Evolutionary conservation across 192 early-diverging fungal species (phyloP).

Genomic region (Backusella sp.): DNA sequence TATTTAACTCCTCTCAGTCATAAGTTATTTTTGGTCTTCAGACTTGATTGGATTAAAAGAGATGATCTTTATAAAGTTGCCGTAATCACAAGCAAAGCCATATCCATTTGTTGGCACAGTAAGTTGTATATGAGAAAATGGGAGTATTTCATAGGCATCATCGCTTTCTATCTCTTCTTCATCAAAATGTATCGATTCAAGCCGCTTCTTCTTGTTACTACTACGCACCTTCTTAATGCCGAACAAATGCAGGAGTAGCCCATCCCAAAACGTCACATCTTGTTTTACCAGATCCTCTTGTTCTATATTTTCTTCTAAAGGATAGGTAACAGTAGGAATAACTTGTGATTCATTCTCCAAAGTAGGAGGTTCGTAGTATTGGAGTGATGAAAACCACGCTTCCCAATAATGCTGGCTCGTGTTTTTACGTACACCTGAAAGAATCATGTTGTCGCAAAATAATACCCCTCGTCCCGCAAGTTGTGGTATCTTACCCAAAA

Average conservation of each 20-base stretch:
- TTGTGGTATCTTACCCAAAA: slow-evolving; percentile 29
- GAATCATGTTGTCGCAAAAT: slow-evolving; percentile 31
- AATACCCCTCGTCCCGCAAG: slow-evolving; percentile 15
- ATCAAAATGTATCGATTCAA: neutral
- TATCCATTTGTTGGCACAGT: slow-evolving; percentile 3
- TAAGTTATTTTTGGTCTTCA: neutral
- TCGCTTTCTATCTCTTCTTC: slow-evolving; percentile 15
- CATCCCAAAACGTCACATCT: neutral
- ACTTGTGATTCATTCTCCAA: neutral
- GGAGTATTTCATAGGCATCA: slow-evolving; percentile 14
- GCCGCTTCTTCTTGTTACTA: neutral
- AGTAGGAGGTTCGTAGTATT: slow-evolving; percentile 18
- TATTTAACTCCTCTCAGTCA: neutral
- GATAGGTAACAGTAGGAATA: neutral
- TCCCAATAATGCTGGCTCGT: slow-evolving; percentile 9
- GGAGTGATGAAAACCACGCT: slow-evolving; percentile 28
- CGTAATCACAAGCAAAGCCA: slow-evolving; percentile 23
- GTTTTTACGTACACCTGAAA: slow-evolving; percentile 30
- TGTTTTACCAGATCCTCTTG: neutral
- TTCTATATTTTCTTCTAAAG: neutral
- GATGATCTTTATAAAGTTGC: slow-evolving; percentile 26
- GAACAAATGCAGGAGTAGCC: neutral
- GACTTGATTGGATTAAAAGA: slow-evolving; percentile 8
- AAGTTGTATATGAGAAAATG: slow-evolving; percentile 13
- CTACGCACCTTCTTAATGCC: neutral